A percentile compares a stretch with the other conserved stretches of the same genome.
Conservation (phyloP, 129 eudicot genomes). For the Oenanthe sinensis region DNA sequence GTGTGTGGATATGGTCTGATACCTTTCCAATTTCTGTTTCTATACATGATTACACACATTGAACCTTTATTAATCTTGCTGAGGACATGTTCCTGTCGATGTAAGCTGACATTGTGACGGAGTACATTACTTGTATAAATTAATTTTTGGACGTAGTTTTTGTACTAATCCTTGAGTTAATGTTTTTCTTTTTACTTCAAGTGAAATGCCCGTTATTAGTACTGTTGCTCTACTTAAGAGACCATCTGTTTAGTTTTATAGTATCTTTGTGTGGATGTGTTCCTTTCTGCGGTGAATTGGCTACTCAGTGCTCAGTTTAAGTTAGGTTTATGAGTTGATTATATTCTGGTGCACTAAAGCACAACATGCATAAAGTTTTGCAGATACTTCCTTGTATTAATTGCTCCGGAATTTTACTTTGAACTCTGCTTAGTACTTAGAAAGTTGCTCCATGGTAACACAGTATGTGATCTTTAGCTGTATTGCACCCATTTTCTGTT, state of each 20-base stretch:
- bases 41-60: background rate
- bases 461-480: too few relatives aligned
- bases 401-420: background rate
- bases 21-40: background rate
- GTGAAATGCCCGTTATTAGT: background rate
- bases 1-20: background rate
- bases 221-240: background rate
- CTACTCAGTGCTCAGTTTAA: background rate
- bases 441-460: background rate
- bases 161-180: background rate
- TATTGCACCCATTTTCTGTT: too few relatives aligned
- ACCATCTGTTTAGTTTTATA: background rate
- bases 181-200: background rate
- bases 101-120: background rate
- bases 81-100: background rate
- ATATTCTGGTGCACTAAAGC: background rate
- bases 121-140: background rate
- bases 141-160: background rate
- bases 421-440: background rate
- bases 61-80: constrained; percentile 8
- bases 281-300: background rate
- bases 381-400: background rate
- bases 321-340: background rate
- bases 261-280: background rate
- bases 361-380: background rate